Evolutionary conservation across 2,329 filamentous ascomycete species (phyloP).

Genomic region (Cladophialophora carrionii): DNA sequence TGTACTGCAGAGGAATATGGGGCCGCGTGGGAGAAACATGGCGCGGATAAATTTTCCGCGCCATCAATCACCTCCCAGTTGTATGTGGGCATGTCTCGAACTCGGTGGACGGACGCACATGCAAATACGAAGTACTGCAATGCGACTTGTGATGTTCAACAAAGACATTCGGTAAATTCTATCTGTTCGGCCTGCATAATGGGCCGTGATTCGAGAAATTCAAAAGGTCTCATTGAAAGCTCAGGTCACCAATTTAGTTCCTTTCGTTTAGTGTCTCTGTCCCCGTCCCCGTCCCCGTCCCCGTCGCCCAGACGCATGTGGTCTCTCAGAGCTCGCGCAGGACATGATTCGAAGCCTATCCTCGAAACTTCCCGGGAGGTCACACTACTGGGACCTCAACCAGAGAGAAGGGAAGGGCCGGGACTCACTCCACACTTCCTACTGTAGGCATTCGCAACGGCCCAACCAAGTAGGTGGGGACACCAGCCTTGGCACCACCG

Average conservation of each 20-base stretch:
- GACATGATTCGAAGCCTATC: not conserved
- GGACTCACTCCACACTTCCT: not conserved
- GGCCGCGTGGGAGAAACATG: constrained; percentile 1
- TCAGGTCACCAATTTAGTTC: not conserved
- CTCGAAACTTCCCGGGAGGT: not conserved
- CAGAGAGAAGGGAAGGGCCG: not conserved
- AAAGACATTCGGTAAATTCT: not conserved
- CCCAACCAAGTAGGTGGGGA: not conserved
- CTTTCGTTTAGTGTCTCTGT: not conserved
- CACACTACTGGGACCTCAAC: not conserved
- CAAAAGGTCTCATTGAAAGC: not conserved
- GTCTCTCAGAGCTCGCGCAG: not conserved
- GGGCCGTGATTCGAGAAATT: not conserved
- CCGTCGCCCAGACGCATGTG: not conserved
- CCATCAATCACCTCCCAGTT: not conserved
- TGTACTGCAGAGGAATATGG: not conserved
- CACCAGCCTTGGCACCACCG: no score
- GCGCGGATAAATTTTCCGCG: not conserved
- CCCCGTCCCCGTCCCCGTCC: no score
- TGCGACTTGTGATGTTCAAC: not conserved
- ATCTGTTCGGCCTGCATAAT: not conserved
- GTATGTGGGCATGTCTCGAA: not conserved
- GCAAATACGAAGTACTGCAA: no score
- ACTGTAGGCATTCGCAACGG: not conserved
- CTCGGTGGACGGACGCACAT: not conserved